Conservation (phyloP, 768 basidiomycete species). For the Rubroboletus satanas region DNA sequence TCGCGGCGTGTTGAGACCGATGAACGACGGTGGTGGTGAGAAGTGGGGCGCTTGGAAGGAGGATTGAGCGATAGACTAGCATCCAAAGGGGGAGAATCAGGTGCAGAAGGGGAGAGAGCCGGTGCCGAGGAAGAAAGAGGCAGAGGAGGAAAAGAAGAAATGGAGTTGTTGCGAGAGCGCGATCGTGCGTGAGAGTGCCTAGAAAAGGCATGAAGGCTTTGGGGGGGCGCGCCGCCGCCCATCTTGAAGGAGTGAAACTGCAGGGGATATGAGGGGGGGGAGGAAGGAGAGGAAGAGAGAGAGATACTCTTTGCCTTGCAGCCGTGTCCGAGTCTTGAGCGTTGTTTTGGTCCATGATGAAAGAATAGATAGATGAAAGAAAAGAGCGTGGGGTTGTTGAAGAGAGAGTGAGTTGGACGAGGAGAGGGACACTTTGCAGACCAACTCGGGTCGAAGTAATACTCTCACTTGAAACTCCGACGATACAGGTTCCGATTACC, state of each 20-base stretch:
- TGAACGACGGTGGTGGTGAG: conserved; percentile 81
- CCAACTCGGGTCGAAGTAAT: too few relatives aligned
- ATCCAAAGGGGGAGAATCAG: conserved; percentile 32
- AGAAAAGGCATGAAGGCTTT: conserved; percentile 36
- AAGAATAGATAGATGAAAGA: background rate
- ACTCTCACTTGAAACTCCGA: background rate
- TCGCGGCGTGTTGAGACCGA: conserved; percentile 88
- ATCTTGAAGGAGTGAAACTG: conserved; percentile 76
- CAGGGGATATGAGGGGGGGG: background rate
- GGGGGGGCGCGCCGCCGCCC: conserved; percentile 40
- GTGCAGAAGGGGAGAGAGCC: conserved; percentile 36
- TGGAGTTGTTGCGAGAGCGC: conserved; percentile 67
- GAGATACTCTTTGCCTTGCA: conserved; percentile 42
- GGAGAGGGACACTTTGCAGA: background rate
- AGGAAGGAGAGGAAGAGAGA: too few relatives aligned
- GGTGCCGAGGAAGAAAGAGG: conserved; percentile 39
- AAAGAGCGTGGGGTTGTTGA: conserved; percentile 26
- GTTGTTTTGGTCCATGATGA: conserved; percentile 37
- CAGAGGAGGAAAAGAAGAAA: conserved; percentile 31
- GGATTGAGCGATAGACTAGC: conserved; percentile 17
- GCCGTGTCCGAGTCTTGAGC: conserved; percentile 28
- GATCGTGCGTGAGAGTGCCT: conserved; percentile 39
- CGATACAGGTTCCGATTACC: background rate
- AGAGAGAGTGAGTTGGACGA: conserved; percentile 20
- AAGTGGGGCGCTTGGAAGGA: conserved; percentile 53